These are phyloP conservation scores for Endoconidiophora laricicola DNA, from an alignment of 2,329 filamentous ascomycete species.

Conservation along the genomic window DNA sequence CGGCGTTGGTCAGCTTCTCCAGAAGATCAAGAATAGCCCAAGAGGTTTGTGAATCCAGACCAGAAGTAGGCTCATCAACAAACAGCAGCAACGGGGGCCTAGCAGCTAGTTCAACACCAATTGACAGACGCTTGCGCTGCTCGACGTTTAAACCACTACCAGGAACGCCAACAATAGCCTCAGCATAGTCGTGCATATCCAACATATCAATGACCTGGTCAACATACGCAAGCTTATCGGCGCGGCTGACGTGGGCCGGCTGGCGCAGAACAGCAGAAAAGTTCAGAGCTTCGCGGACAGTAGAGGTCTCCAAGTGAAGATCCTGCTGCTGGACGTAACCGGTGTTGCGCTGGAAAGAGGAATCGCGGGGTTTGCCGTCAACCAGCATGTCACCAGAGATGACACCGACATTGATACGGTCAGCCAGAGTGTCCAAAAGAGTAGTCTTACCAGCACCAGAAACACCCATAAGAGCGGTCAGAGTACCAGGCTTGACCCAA, in stretches of 20 bases:
- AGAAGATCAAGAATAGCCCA: conserved; percentile 83
- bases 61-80: conserved; percentile 87
- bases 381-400: conserved; percentile 51
- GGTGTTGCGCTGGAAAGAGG: conserved; percentile 45
- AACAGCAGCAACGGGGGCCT: conserved; percentile 83
- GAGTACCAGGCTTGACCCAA: conserved; percentile 77
- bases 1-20: conserved; percentile 74
- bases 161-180: conserved; percentile 78
- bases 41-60: conserved; percentile 81
- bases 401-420: conserved; percentile 41
- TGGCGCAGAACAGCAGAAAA: conserved; percentile 80
- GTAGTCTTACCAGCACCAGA: conserved; percentile 31
- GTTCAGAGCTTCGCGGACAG: conserved; percentile 72
- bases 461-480: conserved; percentile 62
- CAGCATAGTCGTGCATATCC: conserved; percentile 79
- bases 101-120: conserved; percentile 88
- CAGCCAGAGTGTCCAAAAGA: conserved; percentile 26
- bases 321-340: conserved; percentile 76
- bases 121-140: conserved; percentile 64
- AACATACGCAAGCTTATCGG: conserved; percentile 75
- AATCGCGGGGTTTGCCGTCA: conserved; percentile 38
- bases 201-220: conserved; percentile 81
- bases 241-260: conserved; percentile 50
- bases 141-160: conserved; percentile 69
- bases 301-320: conserved; percentile 68